These are phyloP conservation scores for Aspergillus ellipticus DNA, from an alignment of 495 filamentous ascomycete species.

Conservation along the genomic window DNA sequence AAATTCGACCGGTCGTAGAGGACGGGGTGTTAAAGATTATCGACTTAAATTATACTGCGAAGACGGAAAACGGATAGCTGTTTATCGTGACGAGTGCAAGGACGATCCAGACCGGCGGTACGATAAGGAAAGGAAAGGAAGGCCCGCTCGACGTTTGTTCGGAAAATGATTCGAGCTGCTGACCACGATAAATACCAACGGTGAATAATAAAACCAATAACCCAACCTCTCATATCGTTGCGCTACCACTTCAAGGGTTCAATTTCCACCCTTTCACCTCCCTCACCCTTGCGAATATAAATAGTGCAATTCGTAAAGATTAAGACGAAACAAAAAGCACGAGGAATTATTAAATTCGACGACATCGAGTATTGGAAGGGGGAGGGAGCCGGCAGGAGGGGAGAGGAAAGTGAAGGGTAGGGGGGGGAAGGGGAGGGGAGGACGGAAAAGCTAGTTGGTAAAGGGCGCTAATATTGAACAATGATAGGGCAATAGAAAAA, in stretches of 20 bases:
- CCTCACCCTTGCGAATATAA: neutral
- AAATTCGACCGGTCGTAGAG: conserved; percentile 24
- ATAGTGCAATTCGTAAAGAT: neutral
- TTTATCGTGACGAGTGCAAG: conserved; percentile 32
- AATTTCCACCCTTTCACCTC: conserved; percentile 1
- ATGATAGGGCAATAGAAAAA: neutral
- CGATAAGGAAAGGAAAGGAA: conserved; percentile 15
- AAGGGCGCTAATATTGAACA: neutral
- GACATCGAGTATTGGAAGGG: neutral
- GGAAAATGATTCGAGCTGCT: conserved; percentile 41
- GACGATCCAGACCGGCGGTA: conserved; percentile 36
- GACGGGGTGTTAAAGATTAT: conserved; percentile 28
- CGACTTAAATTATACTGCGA: conserved; percentile 35
- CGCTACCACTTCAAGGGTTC: neutral
- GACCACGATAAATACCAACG: conserved; percentile 31
- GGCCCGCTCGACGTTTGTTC: conserved; percentile 43
- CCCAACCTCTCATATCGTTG: neutral
- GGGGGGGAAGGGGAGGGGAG: neutral
- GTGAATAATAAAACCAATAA: conserved; percentile 13
- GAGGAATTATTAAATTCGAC: neutral
- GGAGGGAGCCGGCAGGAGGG: neutral
- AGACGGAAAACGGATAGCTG: conserved; percentile 33
- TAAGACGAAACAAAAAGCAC: neutral
- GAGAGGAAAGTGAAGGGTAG: neutral
- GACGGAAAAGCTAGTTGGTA: too few species aligned